Percentiles rank a stretch among this genome's conserved stretches.
Evolutionary conservation across 306 rosid species (phyloP).

Genomic region (Prunus salicina): DNA sequence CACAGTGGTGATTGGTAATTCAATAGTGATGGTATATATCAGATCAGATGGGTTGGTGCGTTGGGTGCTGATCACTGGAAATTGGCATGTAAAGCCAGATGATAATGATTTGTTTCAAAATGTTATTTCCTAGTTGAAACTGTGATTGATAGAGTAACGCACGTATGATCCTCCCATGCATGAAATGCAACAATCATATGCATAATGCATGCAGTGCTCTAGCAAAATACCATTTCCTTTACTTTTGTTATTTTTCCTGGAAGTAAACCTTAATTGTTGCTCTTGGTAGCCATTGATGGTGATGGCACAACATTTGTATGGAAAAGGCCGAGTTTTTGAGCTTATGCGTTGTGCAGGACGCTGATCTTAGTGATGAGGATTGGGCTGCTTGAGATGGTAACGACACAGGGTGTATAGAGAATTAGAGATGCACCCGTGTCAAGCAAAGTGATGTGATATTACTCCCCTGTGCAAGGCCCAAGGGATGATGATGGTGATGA

Average conservation of each 20-base stretch:
- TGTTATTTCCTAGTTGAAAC: too few relatives aligned
- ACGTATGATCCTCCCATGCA: neutral
- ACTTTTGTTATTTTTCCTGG: neutral
- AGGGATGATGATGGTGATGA: neutral
- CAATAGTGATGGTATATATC: neutral
- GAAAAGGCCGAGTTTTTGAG: neutral
- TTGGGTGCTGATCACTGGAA: neutral
- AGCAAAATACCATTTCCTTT: neutral
- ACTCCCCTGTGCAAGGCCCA: neutral
- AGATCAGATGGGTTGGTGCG: neutral
- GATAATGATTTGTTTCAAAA: neutral
- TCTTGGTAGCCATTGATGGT: neutral
- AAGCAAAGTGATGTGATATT: neutral
- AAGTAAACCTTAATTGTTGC: neutral
- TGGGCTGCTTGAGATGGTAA: conserved; percentile 50
- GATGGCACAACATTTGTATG: neutral
- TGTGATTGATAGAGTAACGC: neutral
- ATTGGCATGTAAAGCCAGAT: neutral
- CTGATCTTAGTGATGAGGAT: conserved; percentile 61
- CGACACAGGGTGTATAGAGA: neutral
- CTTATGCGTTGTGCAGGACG: conserved; percentile 36
- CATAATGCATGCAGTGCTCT: neutral
- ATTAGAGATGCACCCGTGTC: neutral
- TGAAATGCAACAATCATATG: too few relatives aligned
- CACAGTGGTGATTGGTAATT: neutral